Base-by-base conservation (phyloP, 192 early-diverging fungal species). In the Coemansia sp. region DNA sequence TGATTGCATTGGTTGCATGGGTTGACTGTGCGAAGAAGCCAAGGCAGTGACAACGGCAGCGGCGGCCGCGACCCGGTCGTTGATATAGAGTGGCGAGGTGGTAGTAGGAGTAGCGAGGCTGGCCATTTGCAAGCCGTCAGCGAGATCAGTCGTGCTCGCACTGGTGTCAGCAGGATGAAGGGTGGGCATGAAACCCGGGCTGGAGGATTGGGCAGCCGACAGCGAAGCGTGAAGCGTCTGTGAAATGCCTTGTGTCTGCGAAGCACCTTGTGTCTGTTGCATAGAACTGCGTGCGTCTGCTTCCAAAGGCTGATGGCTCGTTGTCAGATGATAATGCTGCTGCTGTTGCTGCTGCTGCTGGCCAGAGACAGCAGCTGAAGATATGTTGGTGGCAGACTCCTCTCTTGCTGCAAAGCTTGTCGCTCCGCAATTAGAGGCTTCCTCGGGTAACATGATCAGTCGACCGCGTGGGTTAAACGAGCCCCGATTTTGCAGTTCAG, bases 141-240 rank as follows among this genome's bases (percentile, higher is more conserved):
- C 35, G 16, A 38, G 24, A 36, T 57, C 56, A 42, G 37, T 35
- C 4, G 45, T 23, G 45, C 45, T 48, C 45, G 37, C 55, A 1
- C 55, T 13, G 11, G n/a, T 37, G 13, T 38, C 18, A 18, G 55
- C 26, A 26, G 38, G 39, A 3, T 20, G 23, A 35, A 46, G 21
- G 33, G 64, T 55, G 39, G 64, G 39, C 43, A 23, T 48, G 21
- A 48, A 66, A 28, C 55, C 36, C 55, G 36, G 34, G 64, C 64
- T 24, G n/a, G n/a, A n/a, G 20, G 55, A 24, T 34, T 28, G 38
- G 33, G 37, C n/a, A 39, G 53, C 38, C 9, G 65, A 24, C 24
- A 66, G 39, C 65, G 56, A 45, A 66, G 26, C 36, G 42, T 59
- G 65, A 66, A 66, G 56, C 53, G 58, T 38, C 24, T 59, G 56